phyloP scores from a whole-genome alignment of 2,329 filamentous ascomycete genomes.

The Nothopassalora personata region DNA sequence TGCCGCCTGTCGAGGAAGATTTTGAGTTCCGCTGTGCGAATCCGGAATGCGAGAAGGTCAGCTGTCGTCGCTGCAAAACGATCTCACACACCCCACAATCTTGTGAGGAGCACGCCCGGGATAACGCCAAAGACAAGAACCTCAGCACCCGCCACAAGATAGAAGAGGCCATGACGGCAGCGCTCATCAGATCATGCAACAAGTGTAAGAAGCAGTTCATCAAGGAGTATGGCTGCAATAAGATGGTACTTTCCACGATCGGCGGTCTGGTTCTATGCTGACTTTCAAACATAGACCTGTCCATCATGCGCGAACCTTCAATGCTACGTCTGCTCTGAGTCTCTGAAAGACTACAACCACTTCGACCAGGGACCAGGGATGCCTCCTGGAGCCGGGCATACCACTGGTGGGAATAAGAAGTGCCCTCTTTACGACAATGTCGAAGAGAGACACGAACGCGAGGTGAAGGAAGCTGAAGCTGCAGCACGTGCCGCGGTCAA shows the following conservation, averaged over 20 bases:
- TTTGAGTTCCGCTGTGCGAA: slow-evolving; percentile 69
- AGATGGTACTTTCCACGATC: slow-evolving; percentile 49
- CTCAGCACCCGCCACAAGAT: slow-evolving; percentile 59
- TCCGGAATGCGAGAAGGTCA: slow-evolving; percentile 54
- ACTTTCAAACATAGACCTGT: slow-evolving; percentile 46
- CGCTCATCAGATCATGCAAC: slow-evolving; percentile 72
- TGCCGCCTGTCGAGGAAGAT: slow-evolving; percentile 60
- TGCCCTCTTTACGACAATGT: slow-evolving; percentile 64
- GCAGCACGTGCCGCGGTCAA: slow-evolving; percentile 52
- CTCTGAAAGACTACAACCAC: slow-evolving; percentile 61
- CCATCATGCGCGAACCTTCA: slow-evolving; percentile 51
- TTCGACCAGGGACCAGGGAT: slow-evolving; percentile 51
- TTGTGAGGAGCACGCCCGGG: slow-evolving; percentile 61
- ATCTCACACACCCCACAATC: slow-evolving; percentile 66
- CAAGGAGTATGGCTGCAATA: slow-evolving; percentile 77
- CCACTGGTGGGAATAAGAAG: slow-evolving; percentile 35
- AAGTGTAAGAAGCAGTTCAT: slow-evolving; percentile 68
- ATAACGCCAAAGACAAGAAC: slow-evolving; percentile 56
- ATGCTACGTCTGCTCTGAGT: slow-evolving; percentile 66
- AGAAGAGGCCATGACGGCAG: slow-evolving; percentile 79
- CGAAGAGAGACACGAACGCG: slow-evolving; percentile 52
- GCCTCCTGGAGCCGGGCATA: slow-evolving; percentile 30
- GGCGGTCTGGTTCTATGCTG: background rate
- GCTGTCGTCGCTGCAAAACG: slow-evolving; percentile 55
- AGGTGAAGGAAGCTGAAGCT: slow-evolving; percentile 59